phyloP scores from a whole-genome alignment of 2,329 filamentous ascomycete genomes.

The Didymella exigua region DNA sequence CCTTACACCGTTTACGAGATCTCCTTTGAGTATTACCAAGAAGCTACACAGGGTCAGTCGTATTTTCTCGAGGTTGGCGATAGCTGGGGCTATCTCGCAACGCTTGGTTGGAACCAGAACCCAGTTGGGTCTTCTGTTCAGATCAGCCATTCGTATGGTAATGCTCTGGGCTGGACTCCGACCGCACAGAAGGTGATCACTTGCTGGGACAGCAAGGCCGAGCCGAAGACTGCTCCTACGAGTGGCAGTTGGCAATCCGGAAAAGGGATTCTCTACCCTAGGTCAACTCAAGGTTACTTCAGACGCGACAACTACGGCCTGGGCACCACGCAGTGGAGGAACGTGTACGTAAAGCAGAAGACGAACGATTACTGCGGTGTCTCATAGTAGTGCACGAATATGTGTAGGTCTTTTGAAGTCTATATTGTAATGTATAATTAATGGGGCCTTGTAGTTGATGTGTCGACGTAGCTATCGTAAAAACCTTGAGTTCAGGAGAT shows the following conservation, averaged over 20 bases:
- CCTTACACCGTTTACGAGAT: background rate
- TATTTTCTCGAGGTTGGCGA: slow-evolving; percentile 1
- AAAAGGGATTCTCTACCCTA: background rate
- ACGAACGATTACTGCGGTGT: background rate
- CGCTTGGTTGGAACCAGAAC: background rate
- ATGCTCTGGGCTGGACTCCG: background rate
- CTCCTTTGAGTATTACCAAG: slow-evolving; percentile 3
- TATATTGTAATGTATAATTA: background rate
- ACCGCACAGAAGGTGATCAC: background rate
- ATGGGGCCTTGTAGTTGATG: no score
- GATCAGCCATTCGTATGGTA: background rate
- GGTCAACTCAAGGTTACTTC: background rate
- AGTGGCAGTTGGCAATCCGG: background rate
- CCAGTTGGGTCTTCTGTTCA: background rate
- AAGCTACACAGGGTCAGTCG: background rate
- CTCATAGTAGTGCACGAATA: background rate
- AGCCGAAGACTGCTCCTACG: background rate
- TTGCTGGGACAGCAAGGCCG: background rate
- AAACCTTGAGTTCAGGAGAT: no score
- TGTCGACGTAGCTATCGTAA: no score
- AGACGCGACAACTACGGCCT: background rate
- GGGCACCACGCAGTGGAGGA: background rate
- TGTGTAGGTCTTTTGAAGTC: background rate
- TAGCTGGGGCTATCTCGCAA: background rate
- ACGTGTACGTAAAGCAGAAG: background rate